Base-by-base conservation (phyloP, 192 early-diverging fungal species). In the Umbelopsis sp. region DNA sequence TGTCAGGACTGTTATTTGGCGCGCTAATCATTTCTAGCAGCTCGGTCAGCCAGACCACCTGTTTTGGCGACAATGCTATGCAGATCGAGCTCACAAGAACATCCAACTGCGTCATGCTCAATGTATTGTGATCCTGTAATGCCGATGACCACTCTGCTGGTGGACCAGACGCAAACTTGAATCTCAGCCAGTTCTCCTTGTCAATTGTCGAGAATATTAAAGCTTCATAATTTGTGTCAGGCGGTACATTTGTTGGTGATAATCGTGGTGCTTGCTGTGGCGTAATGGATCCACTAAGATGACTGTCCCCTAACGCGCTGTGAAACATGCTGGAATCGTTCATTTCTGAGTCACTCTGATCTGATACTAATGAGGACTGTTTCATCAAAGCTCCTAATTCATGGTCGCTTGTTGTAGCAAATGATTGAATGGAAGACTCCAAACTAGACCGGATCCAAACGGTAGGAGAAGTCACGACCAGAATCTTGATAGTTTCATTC, bases 401-500 rank as follows among this genome's bases (percentile, higher is more conserved):
- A 24, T 20, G 71, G 24, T 68, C 20, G 17, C 65, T 31, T 25
- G 29, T 24, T 17, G 44, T 45, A 38, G 34, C 70, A 47, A 56
- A 53, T 20, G 45, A 76, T 26, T 41, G 29, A 6, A 43, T 56
- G 29, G 54, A 77, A 45, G 8, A 9, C 12, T 38, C 41, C 26
- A 74, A 72, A 22, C 59, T 44, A 16, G 80, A 75, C 25, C 68
- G 78, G 20, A 90, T 80, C 77, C 81, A 87, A n/a, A 88, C 43
- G 0, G 74, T 83, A 41, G 86, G 83, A 21, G 83, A 81, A 26
- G 76, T 73, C 32, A 87, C 80, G 3, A 75, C 71, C 38, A 91
- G 51, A 2, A 77, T 79, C 52, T 89, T 89, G 72, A 87, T 80
- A 0, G 79, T 82, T 71, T 87, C 83, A 45, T 75, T 59, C 12